Conservation (phyloP, 257 asterid genomes). For the Capsicum chinense region DNA sequence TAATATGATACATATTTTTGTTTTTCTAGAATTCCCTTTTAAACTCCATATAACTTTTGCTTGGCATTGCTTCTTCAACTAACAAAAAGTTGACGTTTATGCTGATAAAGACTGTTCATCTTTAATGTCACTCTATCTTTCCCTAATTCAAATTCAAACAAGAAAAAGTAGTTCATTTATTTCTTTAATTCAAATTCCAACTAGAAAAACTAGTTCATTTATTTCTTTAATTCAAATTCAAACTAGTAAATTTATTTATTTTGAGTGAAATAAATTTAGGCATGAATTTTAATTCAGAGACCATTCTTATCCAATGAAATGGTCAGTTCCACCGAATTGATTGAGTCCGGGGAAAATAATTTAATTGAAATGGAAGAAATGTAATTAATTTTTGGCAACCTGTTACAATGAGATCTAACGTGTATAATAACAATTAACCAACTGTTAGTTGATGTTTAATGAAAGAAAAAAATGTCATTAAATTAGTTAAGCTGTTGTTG, state of each 20-base stretch:
- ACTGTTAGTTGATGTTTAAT: constrained; percentile 1
- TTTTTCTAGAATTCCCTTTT: background rate
- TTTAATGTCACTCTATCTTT: constrained; percentile 6
- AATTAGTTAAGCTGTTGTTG: constrained; percentile 21
- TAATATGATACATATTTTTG: constrained; percentile 1
- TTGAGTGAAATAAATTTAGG: background rate
- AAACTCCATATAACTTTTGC: background rate
- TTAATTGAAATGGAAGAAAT: background rate
- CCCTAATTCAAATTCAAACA: constrained; percentile 16
- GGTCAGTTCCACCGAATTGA: constrained; percentile 20
- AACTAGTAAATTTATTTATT: background rate
- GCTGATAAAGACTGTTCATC: constrained; percentile 21
- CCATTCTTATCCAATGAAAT: background rate
- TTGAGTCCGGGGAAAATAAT: constrained; percentile 6
- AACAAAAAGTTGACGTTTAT: constrained; percentile 22
- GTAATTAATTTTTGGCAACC: background rate
- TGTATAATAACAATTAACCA: constrained; percentile 23
- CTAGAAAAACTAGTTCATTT: background rate
- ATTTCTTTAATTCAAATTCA: background rate
- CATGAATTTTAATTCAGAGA: background rate
- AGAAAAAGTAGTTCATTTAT: background rate
- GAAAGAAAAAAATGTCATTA: background rate
- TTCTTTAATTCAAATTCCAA: background rate
- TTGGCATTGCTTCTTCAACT: constrained; percentile 15
- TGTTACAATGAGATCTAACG: constrained; percentile 5